Conservation (phyloP, 2,329 filamentous ascomycete genomes). For the Stylonectria norvegica region DNA sequence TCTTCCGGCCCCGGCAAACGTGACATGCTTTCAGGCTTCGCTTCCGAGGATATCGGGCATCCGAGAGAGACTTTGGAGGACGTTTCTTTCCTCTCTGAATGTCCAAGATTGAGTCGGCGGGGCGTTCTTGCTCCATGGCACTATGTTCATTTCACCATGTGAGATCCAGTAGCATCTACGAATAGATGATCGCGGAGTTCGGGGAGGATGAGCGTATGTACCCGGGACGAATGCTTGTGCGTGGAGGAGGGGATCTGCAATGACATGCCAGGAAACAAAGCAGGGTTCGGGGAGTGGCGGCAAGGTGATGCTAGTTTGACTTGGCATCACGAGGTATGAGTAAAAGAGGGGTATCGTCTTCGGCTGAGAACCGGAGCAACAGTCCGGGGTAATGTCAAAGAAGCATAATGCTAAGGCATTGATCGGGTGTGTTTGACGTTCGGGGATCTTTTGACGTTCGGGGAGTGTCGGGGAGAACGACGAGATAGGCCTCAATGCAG, state of each 20-base stretch:
- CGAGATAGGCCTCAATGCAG: not conserved
- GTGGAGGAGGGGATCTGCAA: no score
- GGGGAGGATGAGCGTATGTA: slow-evolving; percentile 13
- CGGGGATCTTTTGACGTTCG: not conserved
- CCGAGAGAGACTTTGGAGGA: slow-evolving; percentile 13
- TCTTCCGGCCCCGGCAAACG: slow-evolving; percentile 35
- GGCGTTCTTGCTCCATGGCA: not conserved
- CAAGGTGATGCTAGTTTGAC: no score
- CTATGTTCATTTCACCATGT: no score
- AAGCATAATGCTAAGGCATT: no score
- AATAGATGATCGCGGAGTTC: no score
- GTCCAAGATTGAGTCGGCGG: not conserved
- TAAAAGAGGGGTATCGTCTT: no score
- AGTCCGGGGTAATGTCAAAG: no score
- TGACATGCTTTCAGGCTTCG: slow-evolving; percentile 35
- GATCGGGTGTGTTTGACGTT: slow-evolving; percentile 2
- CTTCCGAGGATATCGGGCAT: slow-evolving; percentile 28
- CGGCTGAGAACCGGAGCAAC: no score
- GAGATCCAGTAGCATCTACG: no score
- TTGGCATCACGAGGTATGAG: no score
- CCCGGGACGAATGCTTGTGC: slow-evolving; percentile 7
- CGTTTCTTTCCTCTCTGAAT: slow-evolving; percentile 10
- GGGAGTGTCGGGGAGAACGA: slow-evolving; percentile 17
- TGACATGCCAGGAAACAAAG: not conserved
- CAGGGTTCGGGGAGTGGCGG: slow-evolving; percentile 6